phyloP scores from a whole-genome alignment of 2,329 filamentous ascomycete genomes.

The Trichoderma gracile region DNA sequence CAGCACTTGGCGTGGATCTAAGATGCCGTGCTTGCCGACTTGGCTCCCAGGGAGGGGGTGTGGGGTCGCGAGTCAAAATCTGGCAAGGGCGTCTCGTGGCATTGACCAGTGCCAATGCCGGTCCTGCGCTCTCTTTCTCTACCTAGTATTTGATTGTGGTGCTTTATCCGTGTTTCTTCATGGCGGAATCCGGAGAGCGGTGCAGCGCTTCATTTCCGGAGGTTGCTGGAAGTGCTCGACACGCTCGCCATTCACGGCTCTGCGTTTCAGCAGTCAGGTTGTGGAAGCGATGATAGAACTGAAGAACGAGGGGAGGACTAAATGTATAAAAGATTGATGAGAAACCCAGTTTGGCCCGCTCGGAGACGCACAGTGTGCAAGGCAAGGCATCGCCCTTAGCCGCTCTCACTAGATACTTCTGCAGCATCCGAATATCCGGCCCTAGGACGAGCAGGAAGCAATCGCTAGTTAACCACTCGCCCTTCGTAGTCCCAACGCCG shows the following conservation, averaged over 20 bases:
- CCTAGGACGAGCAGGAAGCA: neutral
- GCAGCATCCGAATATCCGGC: neutral
- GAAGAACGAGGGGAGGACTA: no score
- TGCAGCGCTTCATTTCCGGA: neutral
- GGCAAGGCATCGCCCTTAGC: no score
- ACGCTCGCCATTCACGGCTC: no score
- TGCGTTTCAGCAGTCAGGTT: no score
- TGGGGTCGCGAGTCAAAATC: neutral
- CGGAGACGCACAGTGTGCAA: no score
- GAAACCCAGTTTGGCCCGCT: neutral
- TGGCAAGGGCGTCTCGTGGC: slow-evolving; percentile 22
- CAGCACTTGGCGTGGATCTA: slow-evolving; percentile 22
- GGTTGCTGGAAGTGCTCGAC: no score
- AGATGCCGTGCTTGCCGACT: slow-evolving; percentile 27
- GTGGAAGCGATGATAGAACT: no score
- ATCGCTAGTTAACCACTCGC: no score
- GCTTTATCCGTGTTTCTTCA: neutral
- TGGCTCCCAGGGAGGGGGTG: slow-evolving; percentile 23
- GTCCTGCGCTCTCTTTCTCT: neutral
- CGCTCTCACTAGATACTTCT: no score
- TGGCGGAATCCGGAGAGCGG: neutral
- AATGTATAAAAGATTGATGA: no score
- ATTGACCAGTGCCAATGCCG: slow-evolving; percentile 14
- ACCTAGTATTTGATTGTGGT: no score
- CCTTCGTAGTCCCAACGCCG: slow-evolving; percentile 5